A percentile compares a stretch with the other conserved stretches of the same genome.
phyloP scores from a whole-genome alignment of 1,139 yeast genomes.

The Hemisphaericaspora xylanilytica region DNA sequence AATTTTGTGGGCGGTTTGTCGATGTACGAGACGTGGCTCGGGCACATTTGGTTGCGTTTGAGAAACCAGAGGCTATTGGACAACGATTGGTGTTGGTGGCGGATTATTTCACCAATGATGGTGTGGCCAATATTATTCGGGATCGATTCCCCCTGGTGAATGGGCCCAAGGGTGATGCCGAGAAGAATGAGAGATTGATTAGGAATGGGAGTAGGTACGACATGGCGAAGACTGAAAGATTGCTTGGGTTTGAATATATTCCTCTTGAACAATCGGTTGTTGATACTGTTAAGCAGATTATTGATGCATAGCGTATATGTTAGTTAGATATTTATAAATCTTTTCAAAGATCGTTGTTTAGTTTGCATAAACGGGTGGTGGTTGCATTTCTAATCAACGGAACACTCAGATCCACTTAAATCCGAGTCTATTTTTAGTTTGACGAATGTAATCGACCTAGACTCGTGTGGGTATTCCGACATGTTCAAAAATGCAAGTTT shows the following conservation, averaged over 20 bases:
- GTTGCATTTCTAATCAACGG: too few relatives aligned
- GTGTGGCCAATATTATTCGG: constrained; percentile 32
- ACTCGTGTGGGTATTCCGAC: too few relatives aligned
- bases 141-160: constrained; percentile 12
- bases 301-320: too few relatives aligned
- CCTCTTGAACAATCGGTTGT: constrained; percentile 33
- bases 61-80: constrained; percentile 20
- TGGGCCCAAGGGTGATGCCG: constrained; percentile 17
- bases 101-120: constrained; percentile 28
- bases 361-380: too few relatives aligned
- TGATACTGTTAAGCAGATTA: constrained; percentile 44
- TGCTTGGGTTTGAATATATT: constrained; percentile 39
- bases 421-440: too few relatives aligned
- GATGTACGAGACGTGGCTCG: constrained; percentile 56
- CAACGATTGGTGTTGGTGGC: constrained; percentile 24
- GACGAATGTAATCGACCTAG: too few relatives aligned
- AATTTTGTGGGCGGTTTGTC: constrained; percentile 24
- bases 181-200: constrained; percentile 16
- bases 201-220: constrained; percentile 17
- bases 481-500: too few relatives aligned
- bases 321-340: too few relatives aligned
- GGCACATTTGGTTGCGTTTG: constrained; percentile 49
- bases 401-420: too few relatives aligned
- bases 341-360: too few relatives aligned
- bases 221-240: constrained; percentile 23